Base-by-base conservation (phyloP, 768 basidiomycete species). In the Agaricus sinodeliciosus region DNA sequence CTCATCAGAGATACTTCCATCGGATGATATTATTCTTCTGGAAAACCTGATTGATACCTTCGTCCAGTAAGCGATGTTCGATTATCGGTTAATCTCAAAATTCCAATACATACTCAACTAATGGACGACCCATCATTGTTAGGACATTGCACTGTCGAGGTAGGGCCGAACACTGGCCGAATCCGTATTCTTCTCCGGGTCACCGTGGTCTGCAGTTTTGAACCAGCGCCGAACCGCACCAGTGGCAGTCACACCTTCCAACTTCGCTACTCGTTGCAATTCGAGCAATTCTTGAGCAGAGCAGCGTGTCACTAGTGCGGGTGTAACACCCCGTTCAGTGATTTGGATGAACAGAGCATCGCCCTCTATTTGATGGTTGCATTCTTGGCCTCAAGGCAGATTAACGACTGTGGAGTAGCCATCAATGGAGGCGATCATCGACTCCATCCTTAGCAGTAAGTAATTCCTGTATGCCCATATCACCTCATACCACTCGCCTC, bases 141-240 rank as follows among this genome's bases (percentile, higher is more conserved):
- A 31, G 31, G 31, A 31, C 31, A 31, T 3, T 22, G 31, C 6
- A 5, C 31, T 31, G 11, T 31, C 31, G 8, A 31, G 3, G 31
- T 31, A 31, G 8, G 31, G 31, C 31, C 31, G 4, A 31, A 31
- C 31, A 31, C 31, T 8, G 31, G 3, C 31, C 31, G 6, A 31
- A 31, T 31, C 31, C 0, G 31, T 31, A 31, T 42, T 13, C 39
- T 42, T 39, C 39, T 13, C 31, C 35, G 34, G 19, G n/a, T 42
- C 45, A 47, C 45, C 45, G 39, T 25, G 52, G 46, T 42, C 44
- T 41, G 46, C 11, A 35, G 35, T 35, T 27, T 3, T 48, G 45
- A 54, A 42, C 52, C 52, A 42, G 19, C 27, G 19, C 18, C 52
- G 52, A 54, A 54, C 45, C 44, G 44, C 44, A 15, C 44, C 37